Percentiles rank a stretch among this genome's conserved stretches.
Conservation (phyloP, 306 rosid species). For the Cicer bijugum region DNA sequence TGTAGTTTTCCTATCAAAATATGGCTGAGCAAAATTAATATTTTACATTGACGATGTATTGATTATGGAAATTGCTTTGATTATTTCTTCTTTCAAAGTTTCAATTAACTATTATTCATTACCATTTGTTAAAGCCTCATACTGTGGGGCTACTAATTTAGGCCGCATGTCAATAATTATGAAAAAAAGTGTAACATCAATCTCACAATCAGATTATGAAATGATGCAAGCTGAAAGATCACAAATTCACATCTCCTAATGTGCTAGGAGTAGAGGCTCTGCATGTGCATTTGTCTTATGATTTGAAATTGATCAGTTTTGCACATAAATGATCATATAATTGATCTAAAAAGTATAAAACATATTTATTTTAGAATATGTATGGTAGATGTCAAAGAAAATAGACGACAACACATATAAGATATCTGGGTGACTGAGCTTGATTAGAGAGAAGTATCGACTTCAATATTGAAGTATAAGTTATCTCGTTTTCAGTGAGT, state of each 20-base stretch:
- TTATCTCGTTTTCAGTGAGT: not conserved
- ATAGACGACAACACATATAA: not conserved
- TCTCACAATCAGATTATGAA: constrained; percentile 10
- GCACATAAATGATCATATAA: not conserved
- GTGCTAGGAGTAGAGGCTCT: not conserved
- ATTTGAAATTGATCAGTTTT: constrained; percentile 16
- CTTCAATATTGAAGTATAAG: not conserved
- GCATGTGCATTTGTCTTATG: not conserved
- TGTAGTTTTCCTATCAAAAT: not conserved
- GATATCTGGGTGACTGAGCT: constrained; percentile 1
- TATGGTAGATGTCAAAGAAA: not conserved
- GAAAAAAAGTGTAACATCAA: constrained; percentile 2
- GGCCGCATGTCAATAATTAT: constrained; percentile 2
- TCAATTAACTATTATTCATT: not conserved
- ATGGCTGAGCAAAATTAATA: constrained; percentile 15
- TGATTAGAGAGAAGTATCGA: constrained; percentile 8
- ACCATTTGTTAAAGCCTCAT: not conserved
- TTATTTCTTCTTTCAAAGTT: constrained; percentile 12
- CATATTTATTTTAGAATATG: not conserved
- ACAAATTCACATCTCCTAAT: constrained; percentile 17
- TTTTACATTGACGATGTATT: constrained; percentile 13
- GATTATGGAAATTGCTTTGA: constrained; percentile 3
- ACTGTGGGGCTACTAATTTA: not conserved
- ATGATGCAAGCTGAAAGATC: constrained; percentile 11
- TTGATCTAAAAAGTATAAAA: constrained; percentile 3